phyloP scores from a whole-genome alignment of 148 eudicot species.

The Arctostaphylos glauca region DNA sequence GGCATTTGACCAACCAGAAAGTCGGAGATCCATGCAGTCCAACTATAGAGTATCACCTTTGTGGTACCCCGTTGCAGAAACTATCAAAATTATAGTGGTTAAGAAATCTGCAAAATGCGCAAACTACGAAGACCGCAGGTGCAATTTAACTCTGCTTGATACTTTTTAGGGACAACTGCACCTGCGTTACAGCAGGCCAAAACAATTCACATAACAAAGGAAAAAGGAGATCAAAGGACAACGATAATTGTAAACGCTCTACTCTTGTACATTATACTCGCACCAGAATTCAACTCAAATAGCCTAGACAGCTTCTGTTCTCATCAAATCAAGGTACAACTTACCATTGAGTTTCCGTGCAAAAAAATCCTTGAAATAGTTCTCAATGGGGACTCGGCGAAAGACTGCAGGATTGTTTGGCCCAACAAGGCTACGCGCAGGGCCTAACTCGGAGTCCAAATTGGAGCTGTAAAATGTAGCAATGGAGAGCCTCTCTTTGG shows the following conservation, averaged over 20 bases:
- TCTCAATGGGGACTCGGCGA: slow-evolving; percentile 25
- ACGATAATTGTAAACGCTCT: not conserved
- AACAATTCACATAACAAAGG: not conserved
- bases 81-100: too few species aligned
- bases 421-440: slow-evolving; percentile 42
- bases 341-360: slow-evolving; percentile 44
- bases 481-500: slow-evolving; percentile 48
- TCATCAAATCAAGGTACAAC: slow-evolving; percentile 46
- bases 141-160: too few species aligned
- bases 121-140: too few species aligned
- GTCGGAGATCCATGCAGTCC: too few species aligned
- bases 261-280: not conserved
- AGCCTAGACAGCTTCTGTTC: not conserved
- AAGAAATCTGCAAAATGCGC: too few species aligned
- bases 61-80: too few species aligned
- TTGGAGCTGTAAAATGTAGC: slow-evolving; percentile 50
- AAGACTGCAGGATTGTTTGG: slow-evolving; percentile 40
- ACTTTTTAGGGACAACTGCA: too few species aligned
- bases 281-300: not conserved
- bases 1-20: too few species aligned
- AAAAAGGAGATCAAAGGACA: not conserved
- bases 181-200: too few species aligned
- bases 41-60: too few species aligned
- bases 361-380: slow-evolving; percentile 46
- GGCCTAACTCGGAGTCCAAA: slow-evolving; percentile 46